Evolutionary conservation across 2,329 filamentous ascomycete species (phyloP).

Genomic region (Emergomyces africanus): DNA sequence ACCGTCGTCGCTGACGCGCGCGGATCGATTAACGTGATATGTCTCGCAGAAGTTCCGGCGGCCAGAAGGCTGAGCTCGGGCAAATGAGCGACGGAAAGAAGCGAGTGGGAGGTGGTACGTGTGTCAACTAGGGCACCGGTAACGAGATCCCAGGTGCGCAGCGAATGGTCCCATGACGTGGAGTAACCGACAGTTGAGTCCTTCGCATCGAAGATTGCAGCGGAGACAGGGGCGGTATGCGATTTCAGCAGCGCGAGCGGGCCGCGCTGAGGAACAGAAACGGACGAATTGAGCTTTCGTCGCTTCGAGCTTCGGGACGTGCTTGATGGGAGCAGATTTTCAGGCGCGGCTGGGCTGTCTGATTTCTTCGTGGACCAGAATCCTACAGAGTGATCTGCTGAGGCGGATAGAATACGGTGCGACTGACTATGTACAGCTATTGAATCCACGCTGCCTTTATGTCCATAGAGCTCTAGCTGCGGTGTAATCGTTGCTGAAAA

Average conservation of each 20-base stretch:
- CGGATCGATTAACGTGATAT: constrained; percentile 89
- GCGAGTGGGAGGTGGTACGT: constrained; percentile 67
- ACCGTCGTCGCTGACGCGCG: constrained; percentile 63
- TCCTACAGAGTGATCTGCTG: constrained; percentile 70
- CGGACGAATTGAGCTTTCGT: constrained; percentile 55
- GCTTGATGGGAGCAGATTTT: constrained; percentile 53
- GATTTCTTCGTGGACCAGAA: constrained; percentile 76
- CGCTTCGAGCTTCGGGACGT: constrained; percentile 56
- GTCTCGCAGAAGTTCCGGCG: constrained; percentile 70
- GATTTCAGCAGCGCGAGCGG: constrained; percentile 60
- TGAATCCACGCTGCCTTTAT: constrained; percentile 60
- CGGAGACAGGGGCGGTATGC: constrained; percentile 63
- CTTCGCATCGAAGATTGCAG: constrained; percentile 69
- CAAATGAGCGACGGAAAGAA: constrained; percentile 67
- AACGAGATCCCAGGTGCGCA: constrained; percentile 82
- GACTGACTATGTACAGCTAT: constrained; percentile 62
- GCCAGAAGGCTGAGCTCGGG: constrained; percentile 51
- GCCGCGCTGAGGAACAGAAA: constrained; percentile 55
- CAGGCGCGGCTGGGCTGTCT: constrained; percentile 60
- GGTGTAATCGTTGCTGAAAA: constrained; percentile 54
- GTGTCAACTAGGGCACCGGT: constrained; percentile 69
- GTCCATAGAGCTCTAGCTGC: constrained; percentile 70
- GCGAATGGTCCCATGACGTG: constrained; percentile 76
- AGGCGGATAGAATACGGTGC: constrained; percentile 72
- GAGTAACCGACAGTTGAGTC: constrained; percentile 88